These are phyloP conservation scores for Kalanchoe fedtschenkoi DNA, from an alignment of 164 flowering plant species.

Conservation along the genomic window DNA sequence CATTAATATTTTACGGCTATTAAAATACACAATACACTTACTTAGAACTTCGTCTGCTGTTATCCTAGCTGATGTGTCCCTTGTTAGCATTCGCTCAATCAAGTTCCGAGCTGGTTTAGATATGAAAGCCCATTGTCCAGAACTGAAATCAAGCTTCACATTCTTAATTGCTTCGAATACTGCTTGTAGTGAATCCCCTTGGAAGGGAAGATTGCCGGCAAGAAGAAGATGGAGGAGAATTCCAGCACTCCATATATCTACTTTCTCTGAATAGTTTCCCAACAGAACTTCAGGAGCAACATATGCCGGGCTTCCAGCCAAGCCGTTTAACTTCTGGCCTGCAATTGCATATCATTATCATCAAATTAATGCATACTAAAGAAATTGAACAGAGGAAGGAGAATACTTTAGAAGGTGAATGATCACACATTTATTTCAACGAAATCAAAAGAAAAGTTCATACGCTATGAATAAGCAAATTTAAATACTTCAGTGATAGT, in stretches of 20 bases:
- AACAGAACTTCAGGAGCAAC: slow-evolving; percentile 89
- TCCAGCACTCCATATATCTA: slow-evolving; percentile 97
- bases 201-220: slow-evolving; percentile 72
- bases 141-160: slow-evolving; percentile 54
- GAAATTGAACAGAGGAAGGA: background rate
- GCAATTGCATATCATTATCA: slow-evolving; percentile 15
- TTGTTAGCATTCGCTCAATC: slow-evolving; percentile 64
- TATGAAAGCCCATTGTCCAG: slow-evolving; percentile 68
- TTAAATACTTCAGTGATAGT: background rate
- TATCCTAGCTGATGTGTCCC: slow-evolving; percentile 69
- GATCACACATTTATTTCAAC: background rate
- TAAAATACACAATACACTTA: slow-evolving; percentile 23
- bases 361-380: background rate
- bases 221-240: slow-evolving; percentile 83
- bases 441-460: background rate
- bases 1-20: background rate
- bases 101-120: slow-evolving; percentile 87
- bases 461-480: too few relatives aligned
- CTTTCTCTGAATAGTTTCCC: slow-evolving; percentile 85
- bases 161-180: slow-evolving; percentile 86
- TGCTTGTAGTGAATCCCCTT: slow-evolving; percentile 68
- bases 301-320: slow-evolving; percentile 97
- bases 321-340: slow-evolving; percentile 84
- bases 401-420: background rate
- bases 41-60: slow-evolving; percentile 87